phyloP scores from a whole-genome alignment of 2,329 filamentous ascomycete species.

The Fusarium sp. region DNA sequence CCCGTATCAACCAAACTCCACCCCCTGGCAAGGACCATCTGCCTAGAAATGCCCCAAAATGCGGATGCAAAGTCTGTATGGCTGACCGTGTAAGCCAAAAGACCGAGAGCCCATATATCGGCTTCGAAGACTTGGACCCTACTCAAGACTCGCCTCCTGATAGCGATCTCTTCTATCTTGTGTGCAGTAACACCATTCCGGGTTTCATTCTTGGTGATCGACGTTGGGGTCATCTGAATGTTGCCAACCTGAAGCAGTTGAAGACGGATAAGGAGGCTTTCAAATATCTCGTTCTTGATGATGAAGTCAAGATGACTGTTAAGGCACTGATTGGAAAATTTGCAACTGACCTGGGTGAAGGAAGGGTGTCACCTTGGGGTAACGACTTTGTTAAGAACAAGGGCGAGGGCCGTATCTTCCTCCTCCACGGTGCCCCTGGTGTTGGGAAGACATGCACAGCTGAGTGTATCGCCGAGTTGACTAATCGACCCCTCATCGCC shows the following conservation, averaged over 20 bases:
- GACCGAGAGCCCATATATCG: conserved; percentile 54
- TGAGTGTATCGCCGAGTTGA: conserved; percentile 68
- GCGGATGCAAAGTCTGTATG: conserved; percentile 58
- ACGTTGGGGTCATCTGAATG: conserved; percentile 61
- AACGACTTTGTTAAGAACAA: conserved; percentile 66
- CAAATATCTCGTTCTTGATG: conserved; percentile 65
- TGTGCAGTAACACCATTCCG: conserved; percentile 61
- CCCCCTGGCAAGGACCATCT: conserved; percentile 55
- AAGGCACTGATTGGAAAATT: conserved; percentile 65
- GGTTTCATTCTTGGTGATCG: conserved; percentile 63
- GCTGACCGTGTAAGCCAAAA: conserved; percentile 35
- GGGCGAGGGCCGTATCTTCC: conserved; percentile 65
- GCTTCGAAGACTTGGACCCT: conserved; percentile 60
- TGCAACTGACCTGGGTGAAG: conserved; percentile 54
- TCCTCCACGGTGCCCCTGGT: conserved; percentile 68
- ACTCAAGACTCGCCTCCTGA: conserved; percentile 54
- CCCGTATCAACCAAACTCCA: conserved; percentile 21
- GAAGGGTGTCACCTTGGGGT: conserved; percentile 61
- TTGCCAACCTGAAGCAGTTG: conserved; percentile 58
- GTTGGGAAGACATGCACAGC: conserved; percentile 72
- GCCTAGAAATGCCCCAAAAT: conserved; percentile 59
- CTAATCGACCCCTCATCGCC: conserved; percentile 65
- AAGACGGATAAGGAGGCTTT: conserved; percentile 64
- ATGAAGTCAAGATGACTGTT: conserved; percentile 64
- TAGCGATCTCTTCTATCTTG: conserved; percentile 61